A percentile compares a stretch with the other conserved stretches of the same genome.
phyloP scores from a whole-genome alignment of 306 rosid species.

The Casuarina cunninghamiana region DNA sequence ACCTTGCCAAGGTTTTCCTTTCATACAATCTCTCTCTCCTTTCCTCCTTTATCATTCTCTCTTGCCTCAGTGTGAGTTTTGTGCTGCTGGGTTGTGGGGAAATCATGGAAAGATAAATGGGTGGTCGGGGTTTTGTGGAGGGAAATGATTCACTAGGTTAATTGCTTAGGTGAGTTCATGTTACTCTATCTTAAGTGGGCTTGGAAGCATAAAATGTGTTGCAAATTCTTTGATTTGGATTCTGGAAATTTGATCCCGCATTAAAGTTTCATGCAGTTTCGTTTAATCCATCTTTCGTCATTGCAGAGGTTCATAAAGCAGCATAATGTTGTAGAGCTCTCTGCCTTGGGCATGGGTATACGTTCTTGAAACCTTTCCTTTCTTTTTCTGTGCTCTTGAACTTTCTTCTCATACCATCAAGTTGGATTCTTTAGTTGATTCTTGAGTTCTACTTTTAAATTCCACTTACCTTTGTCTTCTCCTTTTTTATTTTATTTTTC shows the following conservation, averaged over 20 bases:
- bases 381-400: not conserved
- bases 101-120: conserved; percentile 1
- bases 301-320: conserved; percentile 63
- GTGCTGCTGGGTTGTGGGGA: not conserved
- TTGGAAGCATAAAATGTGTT: too few species aligned
- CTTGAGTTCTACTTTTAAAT: too few species aligned
- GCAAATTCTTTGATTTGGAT: too few species aligned
- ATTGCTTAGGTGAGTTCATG: not conserved
- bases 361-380: conserved; percentile 16
- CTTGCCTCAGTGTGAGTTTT: not conserved
- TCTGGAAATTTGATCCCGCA: not conserved
- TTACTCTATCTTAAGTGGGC: not conserved
- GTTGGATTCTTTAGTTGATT: too few species aligned
- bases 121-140: not conserved
- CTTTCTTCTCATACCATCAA: not conserved
- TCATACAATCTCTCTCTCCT: not conserved
- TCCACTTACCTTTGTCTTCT: too few species aligned
- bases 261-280: not conserved
- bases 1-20: conserved; percentile 64
- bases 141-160: not conserved
- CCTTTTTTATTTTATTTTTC: too few species aligned
- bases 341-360: conserved; percentile 70
- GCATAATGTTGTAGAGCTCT: conserved; percentile 59
- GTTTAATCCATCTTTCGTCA: conserved; percentile 17
- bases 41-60: not conserved